These are phyloP conservation scores for Knoxia roxburghii DNA, from an alignment of 257 asterid species.

Conservation along the genomic window DNA sequence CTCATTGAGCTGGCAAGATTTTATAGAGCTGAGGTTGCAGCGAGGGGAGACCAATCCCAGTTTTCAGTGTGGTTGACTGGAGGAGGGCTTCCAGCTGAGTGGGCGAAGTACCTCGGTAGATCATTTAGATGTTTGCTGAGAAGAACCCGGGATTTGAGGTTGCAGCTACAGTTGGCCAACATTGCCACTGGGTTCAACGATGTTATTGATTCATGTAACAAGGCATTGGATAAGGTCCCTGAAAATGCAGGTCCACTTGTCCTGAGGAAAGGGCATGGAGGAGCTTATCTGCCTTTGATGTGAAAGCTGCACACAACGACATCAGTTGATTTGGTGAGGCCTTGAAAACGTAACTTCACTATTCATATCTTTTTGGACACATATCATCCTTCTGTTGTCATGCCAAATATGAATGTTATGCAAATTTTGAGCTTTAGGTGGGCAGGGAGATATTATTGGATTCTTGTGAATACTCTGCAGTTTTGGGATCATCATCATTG, in stretches of 20 bases:
- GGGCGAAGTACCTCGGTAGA: constrained; percentile 80
- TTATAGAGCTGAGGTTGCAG: constrained; percentile 87
- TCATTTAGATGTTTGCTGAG: constrained; percentile 86
- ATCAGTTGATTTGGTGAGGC: constrained; percentile 5
- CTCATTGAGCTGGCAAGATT: constrained; percentile 88
- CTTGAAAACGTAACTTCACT: not conserved
- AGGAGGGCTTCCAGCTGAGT: constrained; percentile 84
- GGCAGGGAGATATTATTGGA: constrained; percentile 28
- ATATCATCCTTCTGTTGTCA: constrained; percentile 8
- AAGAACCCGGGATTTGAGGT: constrained; percentile 71
- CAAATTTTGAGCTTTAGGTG: constrained; percentile 21
- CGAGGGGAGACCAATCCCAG: constrained; percentile 91
- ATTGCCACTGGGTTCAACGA: constrained; percentile 77
- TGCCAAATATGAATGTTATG: not conserved
- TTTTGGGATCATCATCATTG: constrained; percentile 34
- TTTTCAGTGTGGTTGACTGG: constrained; percentile 95
- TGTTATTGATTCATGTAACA: constrained; percentile 53
- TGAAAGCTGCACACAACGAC: constrained; percentile 17
- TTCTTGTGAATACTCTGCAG: constrained; percentile 22
- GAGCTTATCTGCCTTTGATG: constrained; percentile 96
- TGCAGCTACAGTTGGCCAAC: constrained; percentile 63
- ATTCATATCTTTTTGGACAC: not conserved
- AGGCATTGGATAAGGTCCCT: constrained; percentile 83
- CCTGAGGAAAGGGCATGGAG: constrained; percentile 96
- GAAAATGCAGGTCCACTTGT: constrained; percentile 97